Conservation (phyloP, 2,329 filamentous ascomycete species). For the Cladosporium velox region DNA sequence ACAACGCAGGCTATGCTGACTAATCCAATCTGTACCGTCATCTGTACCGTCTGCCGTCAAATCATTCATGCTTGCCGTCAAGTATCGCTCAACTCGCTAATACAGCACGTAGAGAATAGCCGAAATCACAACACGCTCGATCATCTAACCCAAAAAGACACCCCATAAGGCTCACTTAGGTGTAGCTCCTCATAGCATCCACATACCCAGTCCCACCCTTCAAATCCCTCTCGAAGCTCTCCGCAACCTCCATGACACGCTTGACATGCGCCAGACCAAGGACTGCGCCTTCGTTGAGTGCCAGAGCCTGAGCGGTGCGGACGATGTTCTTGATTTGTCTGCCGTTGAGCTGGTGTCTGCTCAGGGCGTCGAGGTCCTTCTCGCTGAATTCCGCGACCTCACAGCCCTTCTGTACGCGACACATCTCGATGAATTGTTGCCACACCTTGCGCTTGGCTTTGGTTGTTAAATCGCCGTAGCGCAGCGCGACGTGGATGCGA, state of each 20-base stretch:
- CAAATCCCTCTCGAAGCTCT: slow-evolving; percentile 80
- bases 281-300: slow-evolving; percentile 70
- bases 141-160: neutral
- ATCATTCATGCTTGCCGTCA: neutral
- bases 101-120: neutral
- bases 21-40: neutral
- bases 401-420: slow-evolving; percentile 64
- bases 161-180: slow-evolving; percentile 31
- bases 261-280: slow-evolving; percentile 78
- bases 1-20: neutral
- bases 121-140: neutral
- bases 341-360: slow-evolving; percentile 69
- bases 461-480: slow-evolving; percentile 72
- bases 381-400: slow-evolving; percentile 64
- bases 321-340: slow-evolving; percentile 86
- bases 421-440: slow-evolving; percentile 78
- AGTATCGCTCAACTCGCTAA: no score
- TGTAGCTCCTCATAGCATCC: slow-evolving; percentile 83
- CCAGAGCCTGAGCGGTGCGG: slow-evolving; percentile 78
- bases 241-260: slow-evolving; percentile 79
- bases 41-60: neutral
- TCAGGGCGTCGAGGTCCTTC: slow-evolving; percentile 66
- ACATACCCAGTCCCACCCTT: slow-evolving; percentile 78
- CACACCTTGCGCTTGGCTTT: slow-evolving; percentile 79
- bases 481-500: slow-evolving; percentile 80